phyloP scores from a whole-genome alignment of 1,139 yeast species.

The Blastobotrys proliferans region DNA sequence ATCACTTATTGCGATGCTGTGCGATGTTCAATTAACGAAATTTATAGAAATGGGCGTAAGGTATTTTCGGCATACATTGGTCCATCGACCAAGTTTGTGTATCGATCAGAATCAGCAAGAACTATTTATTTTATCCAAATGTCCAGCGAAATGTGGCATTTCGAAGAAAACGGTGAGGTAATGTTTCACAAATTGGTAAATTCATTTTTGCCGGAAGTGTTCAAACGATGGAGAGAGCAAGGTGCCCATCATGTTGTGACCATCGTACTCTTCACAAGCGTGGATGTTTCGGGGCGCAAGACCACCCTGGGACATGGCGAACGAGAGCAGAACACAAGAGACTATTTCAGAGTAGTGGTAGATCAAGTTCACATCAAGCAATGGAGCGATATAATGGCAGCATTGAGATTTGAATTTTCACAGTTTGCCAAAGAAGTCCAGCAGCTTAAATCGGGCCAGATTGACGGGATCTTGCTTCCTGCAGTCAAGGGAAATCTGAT shows the following conservation, averaged over 20 bases:
- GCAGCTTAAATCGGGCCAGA: slow-evolving; percentile 36
- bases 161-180: slow-evolving; percentile 93
- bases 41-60: slow-evolving; percentile 64
- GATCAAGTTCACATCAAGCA: slow-evolving; percentile 81
- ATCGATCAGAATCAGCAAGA: slow-evolving; percentile 86
- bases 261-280: slow-evolving; percentile 80
- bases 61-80: slow-evolving; percentile 59
- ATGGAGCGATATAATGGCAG: slow-evolving; percentile 92
- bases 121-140: slow-evolving; percentile 80
- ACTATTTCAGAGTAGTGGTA: slow-evolving; percentile 88
- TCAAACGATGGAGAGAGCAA: slow-evolving; percentile 79
- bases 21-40: slow-evolving; percentile 59
- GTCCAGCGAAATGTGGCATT: slow-evolving; percentile 96
- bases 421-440: slow-evolving; percentile 74
- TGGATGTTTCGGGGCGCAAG: slow-evolving; percentile 50
- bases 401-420: slow-evolving; percentile 78
- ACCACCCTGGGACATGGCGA: slow-evolving; percentile 55
- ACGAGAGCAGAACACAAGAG: slow-evolving; percentile 61
- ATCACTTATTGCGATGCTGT: slow-evolving; percentile 59
- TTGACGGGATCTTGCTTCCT: slow-evolving; percentile 54
- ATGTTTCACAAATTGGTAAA: slow-evolving; percentile 90
- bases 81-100: slow-evolving; percentile 71
- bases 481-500: slow-evolving; percentile 84
- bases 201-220: slow-evolving; percentile 83
- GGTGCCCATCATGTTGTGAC: slow-evolving; percentile 91